Evolutionary conservation across 805 yeast species (phyloP), one percentile per base, ranked within the genome.

Genomic region (Monosporozyma yasuniensis): DNA sequence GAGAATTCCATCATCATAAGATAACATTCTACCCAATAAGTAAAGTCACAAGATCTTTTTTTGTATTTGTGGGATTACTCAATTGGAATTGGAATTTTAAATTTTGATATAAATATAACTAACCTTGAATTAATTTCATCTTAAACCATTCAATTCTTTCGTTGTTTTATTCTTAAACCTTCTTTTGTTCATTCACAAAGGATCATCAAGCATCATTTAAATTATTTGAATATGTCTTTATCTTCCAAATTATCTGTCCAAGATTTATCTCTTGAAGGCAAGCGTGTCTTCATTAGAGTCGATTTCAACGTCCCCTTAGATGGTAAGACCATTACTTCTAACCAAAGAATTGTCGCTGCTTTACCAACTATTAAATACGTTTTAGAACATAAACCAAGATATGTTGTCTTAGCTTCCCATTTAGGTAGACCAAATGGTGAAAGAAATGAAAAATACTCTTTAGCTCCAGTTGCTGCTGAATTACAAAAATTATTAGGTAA

Each of bases 401-500:
- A 81, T 59, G 83, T 93, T 59, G 77, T 93, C 61, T 80, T 93
- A 63, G 98, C 97, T 58, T 90, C 98, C 54, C 99, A 93, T 72
- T 80, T 93, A 71, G 99, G 99, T 68, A 89, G 99, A 78, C 99
- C 99, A 73, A 93, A 93, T 71, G 99, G 99, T 70, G 89, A 87
- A 75, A 78, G 69, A 55, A 80, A 74, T 65, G 84, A 77, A 47
- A 93, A 93, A 76, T 91, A 79, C 81, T 89, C 97, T 47, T 78
- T 93, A 66, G 83, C 83, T 67, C 99, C 99, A 59, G 95, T 93
- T 63, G 90, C 96, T 56, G 79, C 76, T 52, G 99, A 93, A 77
- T 82, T 93, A 70, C 77, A 81, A 68, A 75, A 81, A 60, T 79
- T 93, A 57, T 80, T 93, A 69, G 79, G 77, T 63, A 72, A 80